Evolutionary conservation across 208 protist species (phyloP).

Genomic region (Jaenimonas drosophilae): DNA sequence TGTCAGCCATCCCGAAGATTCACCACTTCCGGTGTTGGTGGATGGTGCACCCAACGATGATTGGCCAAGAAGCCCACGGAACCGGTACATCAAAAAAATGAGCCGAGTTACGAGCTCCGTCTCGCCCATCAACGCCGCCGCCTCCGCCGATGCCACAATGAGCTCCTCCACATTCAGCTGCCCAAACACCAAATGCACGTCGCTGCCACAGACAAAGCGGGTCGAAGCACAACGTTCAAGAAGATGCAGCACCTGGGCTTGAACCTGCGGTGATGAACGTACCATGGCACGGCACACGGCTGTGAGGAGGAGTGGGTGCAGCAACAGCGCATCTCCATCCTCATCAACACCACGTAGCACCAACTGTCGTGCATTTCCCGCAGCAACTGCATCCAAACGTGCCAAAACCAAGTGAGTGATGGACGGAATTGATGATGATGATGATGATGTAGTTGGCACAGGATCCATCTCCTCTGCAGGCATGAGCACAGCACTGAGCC

Average conservation of each 20-base stretch:
- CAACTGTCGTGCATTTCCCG: too few species aligned
- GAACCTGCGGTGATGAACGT: neutral
- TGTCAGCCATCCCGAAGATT: neutral
- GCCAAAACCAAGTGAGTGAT: too few species aligned
- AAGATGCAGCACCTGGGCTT: neutral
- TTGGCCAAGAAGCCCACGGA: conserved; percentile 18
- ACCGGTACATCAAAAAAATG: conserved; percentile 58
- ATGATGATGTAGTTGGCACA: too few species aligned
- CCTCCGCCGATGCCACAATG: conserved; percentile 45
- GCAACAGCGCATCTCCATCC: too few species aligned
- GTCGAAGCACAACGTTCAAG: neutral
- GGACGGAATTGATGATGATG: too few species aligned
- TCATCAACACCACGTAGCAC: too few species aligned
- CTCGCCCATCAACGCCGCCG: conserved; percentile 35
- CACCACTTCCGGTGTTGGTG: neutral
- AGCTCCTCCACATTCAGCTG: conserved; percentile 14
- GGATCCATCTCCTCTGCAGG: too few species aligned
- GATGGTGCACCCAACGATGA: conserved; percentile 2
- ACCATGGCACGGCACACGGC: neutral
- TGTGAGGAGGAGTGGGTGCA: neutral
- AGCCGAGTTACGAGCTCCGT: conserved; percentile 49
- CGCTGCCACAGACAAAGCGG: neutral
- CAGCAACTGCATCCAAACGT: too few species aligned
- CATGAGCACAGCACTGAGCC: conserved; percentile 13
- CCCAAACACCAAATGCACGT: neutral